These are phyloP conservation scores for Sphaerobolus stellatus DNA, from an alignment of 1,284 basidiomycete genomes.

Conservation along the genomic window DNA sequence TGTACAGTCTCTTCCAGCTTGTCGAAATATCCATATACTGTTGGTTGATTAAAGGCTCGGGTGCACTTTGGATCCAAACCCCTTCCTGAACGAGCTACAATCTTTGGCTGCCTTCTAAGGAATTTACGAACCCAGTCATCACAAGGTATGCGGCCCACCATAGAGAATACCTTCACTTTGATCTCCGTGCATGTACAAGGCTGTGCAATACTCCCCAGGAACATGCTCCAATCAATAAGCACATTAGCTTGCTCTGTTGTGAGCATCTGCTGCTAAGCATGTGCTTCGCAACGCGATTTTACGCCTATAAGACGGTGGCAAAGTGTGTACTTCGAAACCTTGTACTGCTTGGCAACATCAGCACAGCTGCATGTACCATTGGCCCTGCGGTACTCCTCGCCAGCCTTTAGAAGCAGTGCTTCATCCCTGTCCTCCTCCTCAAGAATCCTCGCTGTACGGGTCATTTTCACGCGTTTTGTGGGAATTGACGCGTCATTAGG, in stretches of 20 bases:
- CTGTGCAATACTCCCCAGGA: not conserved
- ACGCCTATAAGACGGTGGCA: not conserved
- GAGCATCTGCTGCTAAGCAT: constrained; percentile 20
- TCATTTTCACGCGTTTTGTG: too few species aligned
- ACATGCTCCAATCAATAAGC: constrained; percentile 29
- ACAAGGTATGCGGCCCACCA: not conserved
- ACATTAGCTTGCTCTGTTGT: constrained; percentile 23
- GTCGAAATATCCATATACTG: constrained; percentile 25
- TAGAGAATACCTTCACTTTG: not conserved
- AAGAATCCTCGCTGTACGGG: too few species aligned
- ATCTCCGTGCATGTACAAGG: not conserved
- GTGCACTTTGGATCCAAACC: constrained; percentile 30
- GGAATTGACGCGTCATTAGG: too few species aligned
- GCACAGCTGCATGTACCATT: too few species aligned
- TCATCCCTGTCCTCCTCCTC: too few species aligned
- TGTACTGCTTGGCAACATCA: too few species aligned
- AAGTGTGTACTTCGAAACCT: too few species aligned
- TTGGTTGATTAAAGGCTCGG: constrained; percentile 24
- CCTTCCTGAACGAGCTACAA: constrained; percentile 25
- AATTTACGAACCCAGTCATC: constrained; percentile 17
- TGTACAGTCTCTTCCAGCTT: constrained; percentile 21
- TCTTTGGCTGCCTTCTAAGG: constrained; percentile 23
- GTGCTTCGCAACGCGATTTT: constrained; percentile 17
- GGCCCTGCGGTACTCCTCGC: too few species aligned
- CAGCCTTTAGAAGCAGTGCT: too few species aligned